Evolutionary conservation across 495 filamentous ascomycete species (phyloP).

Genomic region (Aspergillus campestris): DNA sequence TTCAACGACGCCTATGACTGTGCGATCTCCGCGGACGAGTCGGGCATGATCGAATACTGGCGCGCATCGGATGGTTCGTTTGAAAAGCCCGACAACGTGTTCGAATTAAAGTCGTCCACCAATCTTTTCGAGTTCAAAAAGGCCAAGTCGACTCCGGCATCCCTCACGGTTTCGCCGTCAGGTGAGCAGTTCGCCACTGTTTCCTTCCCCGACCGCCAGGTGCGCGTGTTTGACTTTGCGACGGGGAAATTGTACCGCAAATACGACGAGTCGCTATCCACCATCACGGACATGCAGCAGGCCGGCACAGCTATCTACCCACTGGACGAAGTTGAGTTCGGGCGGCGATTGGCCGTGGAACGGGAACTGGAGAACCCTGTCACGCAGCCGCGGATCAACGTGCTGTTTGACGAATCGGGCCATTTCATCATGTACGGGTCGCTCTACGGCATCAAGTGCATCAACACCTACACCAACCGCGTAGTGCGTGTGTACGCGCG

Average conservation of each 20-base stretch:
- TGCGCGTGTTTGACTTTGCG: conserved; percentile 87
- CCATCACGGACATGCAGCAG: conserved; percentile 88
- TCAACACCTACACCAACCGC: conserved; percentile 90
- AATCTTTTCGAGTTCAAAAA: conserved; percentile 97
- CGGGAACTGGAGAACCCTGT: conserved; percentile 67
- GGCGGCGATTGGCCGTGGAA: conserved; percentile 78
- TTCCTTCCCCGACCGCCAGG: conserved; percentile 87
- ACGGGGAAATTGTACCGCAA: conserved; percentile 81
- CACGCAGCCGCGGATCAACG: conserved; percentile 65
- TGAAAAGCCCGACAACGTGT: conserved; percentile 88
- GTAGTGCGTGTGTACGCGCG: conserved; percentile 80
- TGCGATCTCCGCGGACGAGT: conserved; percentile 78
- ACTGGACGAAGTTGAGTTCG: conserved; percentile 85
- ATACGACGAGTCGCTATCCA: conserved; percentile 86
- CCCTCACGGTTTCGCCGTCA: conserved; percentile 79
- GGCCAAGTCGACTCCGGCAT: conserved; percentile 75
- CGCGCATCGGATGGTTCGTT: conserved; percentile 60
- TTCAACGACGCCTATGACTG: conserved; percentile 89
- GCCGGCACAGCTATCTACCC: conserved; percentile 71
- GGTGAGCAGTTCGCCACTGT: conserved; percentile 80
- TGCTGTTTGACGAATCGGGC: conserved; percentile 92
- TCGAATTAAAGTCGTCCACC: conserved; percentile 83
- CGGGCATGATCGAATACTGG: conserved; percentile 98
- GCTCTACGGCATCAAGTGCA: conserved; percentile 79
- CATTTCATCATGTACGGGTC: conserved; percentile 94